Base-by-base conservation (phyloP, 176 grass and related monocot genomes). In the Bothriochloa decipiens region DNA sequence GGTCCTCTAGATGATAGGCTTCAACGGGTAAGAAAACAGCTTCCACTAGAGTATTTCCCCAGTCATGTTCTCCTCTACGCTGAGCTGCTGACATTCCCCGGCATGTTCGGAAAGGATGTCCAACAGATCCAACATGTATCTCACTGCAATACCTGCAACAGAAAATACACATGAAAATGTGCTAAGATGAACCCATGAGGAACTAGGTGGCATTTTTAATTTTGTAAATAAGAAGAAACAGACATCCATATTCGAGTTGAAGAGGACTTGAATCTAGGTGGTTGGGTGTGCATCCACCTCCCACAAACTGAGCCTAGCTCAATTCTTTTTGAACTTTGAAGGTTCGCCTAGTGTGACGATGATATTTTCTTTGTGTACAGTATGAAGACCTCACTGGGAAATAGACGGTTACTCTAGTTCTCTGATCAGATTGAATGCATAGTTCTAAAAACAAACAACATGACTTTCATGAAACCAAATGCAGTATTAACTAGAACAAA, bases 51-150 rank as follows among this genome's bases (percentile, higher is more conserved):
- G 90, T 92, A 70, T 47, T 87, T 45, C 76, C 84, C 96, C 96
- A 99, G n/a, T 95, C 91, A 75, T 99, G 96, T 77, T 85, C 84
- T 40, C 93, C 93, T 77, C 83, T 90, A 50, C 93, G 87, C 50
- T 86, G 76, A 87, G 85, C 80, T 67, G 93, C 86, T 7, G 42
- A 68, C 86, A 96, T 77, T 55, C 96, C 96, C 72, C 81, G 88
- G 86, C 93, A 96, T 66, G 96, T 87, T 84, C 89, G 89, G 78
- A 99, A 96, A 26, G 89, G 89, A 64, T 96, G 96, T 72, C 96
- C 96, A 78, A 71, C 83, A 22, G 83, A 69, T 78, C 91, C 96
- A 47, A 96, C 93, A 85, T 99, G 96, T 77, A 94, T 91, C 83
- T 92, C 96, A 43, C 84, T 91, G 84, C 96, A 98, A 83, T 92